These are phyloP conservation scores for Leersia perrieri DNA, from an alignment of 176 grass and related monocot genomes.

Conservation along the genomic window DNA sequence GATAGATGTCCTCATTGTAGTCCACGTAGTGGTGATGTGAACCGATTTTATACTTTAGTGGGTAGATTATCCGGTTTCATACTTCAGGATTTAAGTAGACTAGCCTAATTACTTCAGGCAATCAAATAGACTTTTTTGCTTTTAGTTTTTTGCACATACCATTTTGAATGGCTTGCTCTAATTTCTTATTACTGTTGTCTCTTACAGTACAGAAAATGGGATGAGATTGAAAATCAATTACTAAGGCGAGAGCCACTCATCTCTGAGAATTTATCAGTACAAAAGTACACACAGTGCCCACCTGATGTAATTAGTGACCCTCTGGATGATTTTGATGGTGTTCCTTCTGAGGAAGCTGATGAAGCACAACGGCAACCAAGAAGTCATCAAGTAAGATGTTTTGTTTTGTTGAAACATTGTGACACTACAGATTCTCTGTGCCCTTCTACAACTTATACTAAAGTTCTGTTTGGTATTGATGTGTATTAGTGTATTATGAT, in stretches of 20 bases:
- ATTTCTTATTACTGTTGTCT: constrained; percentile 31
- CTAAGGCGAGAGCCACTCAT: constrained; percentile 57
- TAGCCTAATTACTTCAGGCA: not conserved
- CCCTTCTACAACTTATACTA: not conserved
- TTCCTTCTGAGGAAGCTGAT: constrained; percentile 71
- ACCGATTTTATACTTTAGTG: not conserved
- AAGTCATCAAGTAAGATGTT: constrained; percentile 80
- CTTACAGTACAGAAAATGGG: constrained; percentile 86
- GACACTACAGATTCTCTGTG: constrained; percentile 6
- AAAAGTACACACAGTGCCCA: constrained; percentile 68
- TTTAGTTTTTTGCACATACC: constrained; percentile 10
- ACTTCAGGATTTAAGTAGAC: not conserved
- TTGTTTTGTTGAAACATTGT: not conserved
- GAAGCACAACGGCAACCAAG: constrained; percentile 64
- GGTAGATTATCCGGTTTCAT: too few relatives aligned
- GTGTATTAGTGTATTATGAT: not conserved
- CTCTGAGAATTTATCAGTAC: constrained; percentile 63
- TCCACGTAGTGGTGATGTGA: not conserved
- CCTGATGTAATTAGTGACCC: constrained; percentile 86
- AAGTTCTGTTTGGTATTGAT: not conserved
- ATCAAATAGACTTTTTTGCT: not conserved
- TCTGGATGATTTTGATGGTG: constrained; percentile 67
- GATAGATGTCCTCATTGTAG: not conserved
- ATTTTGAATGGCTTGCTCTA: constrained; percentile 11
- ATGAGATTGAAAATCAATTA: constrained; percentile 74